These are phyloP conservation scores for Helminthosporium solani DNA, from an alignment of 2,329 filamentous ascomycete genomes.

Conservation along the genomic window DNA sequence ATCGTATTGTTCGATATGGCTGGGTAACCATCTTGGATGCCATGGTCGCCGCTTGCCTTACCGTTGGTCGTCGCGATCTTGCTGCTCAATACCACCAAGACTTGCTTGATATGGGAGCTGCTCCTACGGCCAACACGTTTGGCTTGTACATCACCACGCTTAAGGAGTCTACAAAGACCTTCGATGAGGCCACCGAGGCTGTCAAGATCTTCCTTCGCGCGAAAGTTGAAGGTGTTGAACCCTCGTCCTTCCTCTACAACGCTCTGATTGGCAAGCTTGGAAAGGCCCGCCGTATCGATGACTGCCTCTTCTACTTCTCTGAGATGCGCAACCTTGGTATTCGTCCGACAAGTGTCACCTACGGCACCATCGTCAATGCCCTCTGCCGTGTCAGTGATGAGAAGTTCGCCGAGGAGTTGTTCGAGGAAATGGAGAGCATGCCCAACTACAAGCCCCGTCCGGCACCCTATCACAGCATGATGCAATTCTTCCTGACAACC, in stretches of 20 bases:
- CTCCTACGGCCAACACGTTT: conserved; percentile 95
- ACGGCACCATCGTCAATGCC: conserved; percentile 97
- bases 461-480: conserved; percentile 98
- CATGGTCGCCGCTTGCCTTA: conserved; percentile 91
- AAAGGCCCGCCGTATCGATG: conserved; percentile 95
- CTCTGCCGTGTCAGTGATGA: conserved; percentile 96
- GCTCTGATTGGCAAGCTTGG: conserved; percentile 97
- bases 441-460: conserved; percentile 98
- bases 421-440: conserved; percentile 99
- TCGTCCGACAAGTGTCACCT: conserved; percentile 94
- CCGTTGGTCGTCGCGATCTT: conserved; percentile 73
- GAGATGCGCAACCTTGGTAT: conserved; percentile 95
- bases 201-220: conserved; percentile 97
- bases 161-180: conserved; percentile 95
- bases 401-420: conserved; percentile 95
- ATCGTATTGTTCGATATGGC: conserved; percentile 84
- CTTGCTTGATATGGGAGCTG: conserved; percentile 82
- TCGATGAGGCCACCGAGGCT: conserved; percentile 94
- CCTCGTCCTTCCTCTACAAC: conserved; percentile 96
- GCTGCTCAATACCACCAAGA: conserved; percentile 90
- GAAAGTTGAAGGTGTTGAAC: conserved; percentile 89
- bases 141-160: conserved; percentile 99
- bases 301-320: conserved; percentile 96
- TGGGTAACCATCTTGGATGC: conserved; percentile 96
- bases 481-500: conserved; percentile 98